Conservation (phyloP, 345 rosid genomes). For the Salix udensis region DNA sequence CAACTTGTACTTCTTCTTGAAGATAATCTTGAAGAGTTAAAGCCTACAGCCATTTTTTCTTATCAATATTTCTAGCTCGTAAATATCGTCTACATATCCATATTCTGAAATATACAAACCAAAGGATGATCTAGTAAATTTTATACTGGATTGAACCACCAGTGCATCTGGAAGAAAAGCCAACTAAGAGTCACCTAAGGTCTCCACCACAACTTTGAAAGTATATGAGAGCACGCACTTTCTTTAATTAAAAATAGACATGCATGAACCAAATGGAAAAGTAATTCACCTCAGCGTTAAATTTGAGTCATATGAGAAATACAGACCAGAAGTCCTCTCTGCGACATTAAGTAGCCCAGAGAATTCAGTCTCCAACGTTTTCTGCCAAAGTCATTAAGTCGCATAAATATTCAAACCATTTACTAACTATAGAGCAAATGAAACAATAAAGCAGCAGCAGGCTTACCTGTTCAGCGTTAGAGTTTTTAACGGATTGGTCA, state of each 20-base stretch:
- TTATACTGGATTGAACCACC: too few relatives aligned
- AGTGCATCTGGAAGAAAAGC: background rate
- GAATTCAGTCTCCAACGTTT: slow-evolving; percentile 79
- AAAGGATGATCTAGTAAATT: background rate
- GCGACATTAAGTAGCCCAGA: slow-evolving; percentile 61
- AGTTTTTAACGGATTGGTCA: slow-evolving; percentile 66
- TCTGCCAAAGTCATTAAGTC: slow-evolving; percentile 43
- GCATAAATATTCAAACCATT: slow-evolving; percentile 10
- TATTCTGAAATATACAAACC: background rate
- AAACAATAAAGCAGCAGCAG: background rate
- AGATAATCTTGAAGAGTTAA: background rate
- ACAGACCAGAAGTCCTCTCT: slow-evolving; percentile 75
- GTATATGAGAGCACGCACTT: background rate
- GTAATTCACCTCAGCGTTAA: slow-evolving; percentile 69
- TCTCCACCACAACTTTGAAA: background rate
- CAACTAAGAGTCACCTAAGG: background rate
- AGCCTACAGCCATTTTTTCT: background rate
- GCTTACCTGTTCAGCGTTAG: slow-evolving; percentile 74
- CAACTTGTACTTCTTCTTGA: too few relatives aligned
- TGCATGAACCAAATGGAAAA: background rate
- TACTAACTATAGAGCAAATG: background rate
- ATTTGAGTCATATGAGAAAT: slow-evolving; percentile 82
- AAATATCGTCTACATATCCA: background rate
- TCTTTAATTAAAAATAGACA: background rate
- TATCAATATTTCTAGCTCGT: background rate